Percentiles rank a stretch among this genome's conserved stretches.
Conservation (phyloP, 2,329 filamentous ascomycete species). For the Chaetoscypha palmicola region DNA sequence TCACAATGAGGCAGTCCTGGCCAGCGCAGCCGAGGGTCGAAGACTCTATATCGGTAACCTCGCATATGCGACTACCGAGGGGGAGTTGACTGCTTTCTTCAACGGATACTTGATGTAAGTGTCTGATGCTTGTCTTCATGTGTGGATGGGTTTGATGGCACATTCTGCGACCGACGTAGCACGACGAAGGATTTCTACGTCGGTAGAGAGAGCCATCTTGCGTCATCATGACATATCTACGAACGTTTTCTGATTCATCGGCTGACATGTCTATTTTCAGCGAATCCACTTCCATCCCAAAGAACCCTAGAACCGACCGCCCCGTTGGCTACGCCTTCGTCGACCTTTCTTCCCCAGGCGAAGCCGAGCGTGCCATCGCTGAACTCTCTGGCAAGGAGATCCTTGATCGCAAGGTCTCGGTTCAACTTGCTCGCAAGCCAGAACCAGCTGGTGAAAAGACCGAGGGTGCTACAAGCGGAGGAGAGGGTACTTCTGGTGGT, state of each 20-base stretch:
- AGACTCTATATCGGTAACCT: constrained; percentile 99
- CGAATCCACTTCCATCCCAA: constrained; percentile 97
- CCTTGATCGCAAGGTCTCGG: constrained; percentile 96
- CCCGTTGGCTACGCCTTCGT: constrained; percentile 99
- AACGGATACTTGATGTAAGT: constrained; percentile 98
- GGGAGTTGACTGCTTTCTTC: constrained; percentile 99
- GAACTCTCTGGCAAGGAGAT: constrained; percentile 98
- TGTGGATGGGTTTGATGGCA: background rate
- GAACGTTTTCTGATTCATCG: constrained; percentile 8
- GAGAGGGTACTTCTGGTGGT: constrained; percentile 60
- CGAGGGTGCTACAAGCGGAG: constrained; percentile 62
- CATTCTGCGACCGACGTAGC: background rate
- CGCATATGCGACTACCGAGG: constrained; percentile 99
- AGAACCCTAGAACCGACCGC: constrained; percentile 97
- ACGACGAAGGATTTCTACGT: background rate
- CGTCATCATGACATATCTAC: background rate
- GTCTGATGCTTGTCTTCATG: background rate
- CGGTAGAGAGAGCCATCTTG: background rate
- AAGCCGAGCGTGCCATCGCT: constrained; percentile 90
- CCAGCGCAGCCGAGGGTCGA: constrained; percentile 96
- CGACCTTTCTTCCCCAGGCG: constrained; percentile 87
- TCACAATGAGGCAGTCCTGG: constrained; percentile 84
- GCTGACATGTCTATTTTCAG: constrained; percentile 44
- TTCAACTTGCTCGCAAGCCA: constrained; percentile 96
- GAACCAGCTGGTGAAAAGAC: constrained; percentile 74